Conservation (phyloP, 2,329 filamentous ascomycete genomes). For the Paradendryphiella salina region DNA sequence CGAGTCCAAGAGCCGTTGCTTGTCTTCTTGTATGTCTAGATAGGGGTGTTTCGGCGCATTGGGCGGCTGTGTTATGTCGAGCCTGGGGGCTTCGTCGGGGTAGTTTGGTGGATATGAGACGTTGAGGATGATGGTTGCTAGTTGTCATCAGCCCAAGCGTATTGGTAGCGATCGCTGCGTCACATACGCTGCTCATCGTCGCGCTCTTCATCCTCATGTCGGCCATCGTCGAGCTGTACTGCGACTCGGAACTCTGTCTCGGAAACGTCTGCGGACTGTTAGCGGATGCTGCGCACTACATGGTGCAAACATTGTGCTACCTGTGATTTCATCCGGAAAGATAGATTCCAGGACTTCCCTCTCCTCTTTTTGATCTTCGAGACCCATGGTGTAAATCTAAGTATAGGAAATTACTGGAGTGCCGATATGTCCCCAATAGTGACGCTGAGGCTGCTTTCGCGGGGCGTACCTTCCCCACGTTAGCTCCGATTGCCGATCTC, state of each 20-base stretch:
- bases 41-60: constrained; percentile 70
- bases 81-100: constrained; percentile 80
- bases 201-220: constrained; percentile 57
- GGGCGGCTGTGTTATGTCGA: constrained; percentile 76
- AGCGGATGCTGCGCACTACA: constrained; percentile 7
- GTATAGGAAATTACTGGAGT: constrained; percentile 2
- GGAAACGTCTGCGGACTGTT: constrained; percentile 70
- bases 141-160: constrained; percentile 2
- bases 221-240: constrained; percentile 76
- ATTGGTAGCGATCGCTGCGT: background rate
- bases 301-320: constrained; percentile 50
- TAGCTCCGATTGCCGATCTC: constrained; percentile 27
- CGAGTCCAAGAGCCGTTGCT: constrained; percentile 69
- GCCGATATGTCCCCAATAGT: constrained; percentile 4
- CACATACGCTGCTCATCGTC: constrained; percentile 58
- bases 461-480: constrained; percentile 32
- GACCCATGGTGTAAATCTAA: constrained; percentile 48
- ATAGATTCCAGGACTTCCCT: constrained; percentile 97
- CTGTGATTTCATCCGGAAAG: constrained; percentile 95
- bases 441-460: constrained; percentile 25
- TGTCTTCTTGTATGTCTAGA: constrained; percentile 81
- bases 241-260: constrained; percentile 86
- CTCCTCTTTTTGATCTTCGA: constrained; percentile 92
- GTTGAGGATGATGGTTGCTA: constrained; percentile 74
- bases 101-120: constrained; percentile 90